Base-by-base conservation (phyloP, 2,329 filamentous ascomycete species). In the Kalmusia sp. region DNA sequence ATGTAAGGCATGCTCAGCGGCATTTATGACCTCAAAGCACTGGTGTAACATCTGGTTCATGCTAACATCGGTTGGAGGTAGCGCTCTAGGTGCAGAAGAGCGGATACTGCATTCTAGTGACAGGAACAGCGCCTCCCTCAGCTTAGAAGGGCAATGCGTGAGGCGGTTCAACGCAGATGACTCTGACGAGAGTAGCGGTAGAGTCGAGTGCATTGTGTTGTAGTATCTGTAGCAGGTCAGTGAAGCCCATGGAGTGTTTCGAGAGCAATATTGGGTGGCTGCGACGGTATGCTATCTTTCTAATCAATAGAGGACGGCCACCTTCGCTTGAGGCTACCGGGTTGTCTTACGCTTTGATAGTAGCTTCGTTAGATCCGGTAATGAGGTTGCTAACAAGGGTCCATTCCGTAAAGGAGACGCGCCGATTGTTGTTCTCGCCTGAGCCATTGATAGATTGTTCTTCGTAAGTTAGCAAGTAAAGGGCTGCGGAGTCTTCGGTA, bases 81-180 rank as follows among this genome's bases (percentile, higher is more conserved):
- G 19, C 14, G 64, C 61, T 47, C 64, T 61, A 8, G 70, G 62
- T 15, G 70, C 64, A 48, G 67, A 63, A 2, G 70, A 69, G 19
- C 71, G 68, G 12, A 74, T 61, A 22, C 59, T 66, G 33, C 63
- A 70, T 46, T 75, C 72, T 3, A 75, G 37, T 1, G 70, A 56
- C 19, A 71, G 54, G 34, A 74, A 73, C 49, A 75, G 72, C 11
- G 67, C 68, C 30, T 75, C 71, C 37, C 72, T 63, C 28, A 75
- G 39, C 47, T 72, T 73, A 9, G 63, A 27, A 11, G 71, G 70
- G 49, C 71, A 73, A 22, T 70, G 61, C 3, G 67, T 69, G 17
- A 75, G 63, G 17, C 70, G 70, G 30, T 71, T 74, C 1, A 75
- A 49, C 8, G 64, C 58, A 8, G 64, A 63, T 4, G 66, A 58